Evolutionary conservation across 1,139 yeast genomes (phyloP), one percentile per base, ranked within the genome.

Genomic region (Yamadazyma mexicana): DNA sequence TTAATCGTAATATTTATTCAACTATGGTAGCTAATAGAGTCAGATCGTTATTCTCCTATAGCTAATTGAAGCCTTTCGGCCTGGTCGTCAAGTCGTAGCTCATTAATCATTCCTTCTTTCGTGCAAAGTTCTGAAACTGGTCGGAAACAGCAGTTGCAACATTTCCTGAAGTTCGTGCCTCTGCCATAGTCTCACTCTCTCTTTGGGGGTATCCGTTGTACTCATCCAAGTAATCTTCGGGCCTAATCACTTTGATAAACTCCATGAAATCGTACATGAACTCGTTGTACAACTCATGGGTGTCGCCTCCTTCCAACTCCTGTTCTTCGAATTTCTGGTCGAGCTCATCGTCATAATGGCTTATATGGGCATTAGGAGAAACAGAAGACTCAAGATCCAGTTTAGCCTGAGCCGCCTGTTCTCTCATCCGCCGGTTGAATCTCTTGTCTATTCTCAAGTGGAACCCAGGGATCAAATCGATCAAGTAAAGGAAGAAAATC

Each of bases 201-300:
- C 15, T 23, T 11, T 33, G 37, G 2, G 33, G 23, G 17, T 33
- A 6, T n/a, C 47, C 48, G 6, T 41, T 17, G 18, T 29, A 29
- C 18, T 52, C 62, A 14, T 57, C 62, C 3, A 55, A 56, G 46
- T 54, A 73, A 49, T 73, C 79, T 27, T 61, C 63, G 0, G 79
- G 78, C 33, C 63, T 57, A 8, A 73, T 50, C 2, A 64, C 65
- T 43, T 70, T 64, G 34, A 72, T 64, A 46, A 71, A 74, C 48
- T 75, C 79, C 58, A 71, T 64, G 44, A 61, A 73, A 52, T 75
- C 77, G 62, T 61, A 63, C 41, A 71, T 66, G 43, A 62, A 65
- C 51, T 78, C 83, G n/a, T 79, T 79, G 47, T 66, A 64, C 41
- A 76, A 75, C 51, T 77, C 81, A 39, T 69, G 67, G 26, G 62